Conservation (phyloP, 2,329 filamentous ascomycete species). For the Thelonectria rubi region DNA sequence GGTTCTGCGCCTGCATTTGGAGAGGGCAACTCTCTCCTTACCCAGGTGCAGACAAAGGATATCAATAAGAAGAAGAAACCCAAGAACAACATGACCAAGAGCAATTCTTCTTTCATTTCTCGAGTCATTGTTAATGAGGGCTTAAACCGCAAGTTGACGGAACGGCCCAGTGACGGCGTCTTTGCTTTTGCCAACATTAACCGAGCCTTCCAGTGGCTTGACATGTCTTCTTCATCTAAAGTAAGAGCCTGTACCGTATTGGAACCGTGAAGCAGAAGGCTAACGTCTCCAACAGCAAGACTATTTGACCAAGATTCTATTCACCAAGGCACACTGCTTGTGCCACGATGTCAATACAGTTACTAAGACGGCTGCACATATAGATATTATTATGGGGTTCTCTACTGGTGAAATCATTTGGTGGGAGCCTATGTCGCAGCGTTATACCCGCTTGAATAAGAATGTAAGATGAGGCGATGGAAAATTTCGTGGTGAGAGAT, state of each 20-base stretch:
- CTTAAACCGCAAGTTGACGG: constrained; percentile 79
- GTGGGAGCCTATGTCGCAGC: constrained; percentile 97
- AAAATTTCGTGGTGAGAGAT: not conserved
- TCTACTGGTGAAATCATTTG: constrained; percentile 97
- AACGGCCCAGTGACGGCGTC: constrained; percentile 79
- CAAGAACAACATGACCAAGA: constrained; percentile 98
- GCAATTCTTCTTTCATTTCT: constrained; percentile 98
- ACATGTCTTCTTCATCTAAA: constrained; percentile 80
- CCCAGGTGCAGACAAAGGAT: constrained; percentile 71
- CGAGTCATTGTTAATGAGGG: constrained; percentile 90
- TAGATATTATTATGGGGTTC: constrained; percentile 95
- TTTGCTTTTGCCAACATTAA: constrained; percentile 97
- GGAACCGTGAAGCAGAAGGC: constrained; percentile 34
- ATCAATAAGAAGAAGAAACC: constrained; percentile 87
- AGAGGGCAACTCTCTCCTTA: constrained; percentile 81
- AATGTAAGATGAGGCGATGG: constrained; percentile 65
- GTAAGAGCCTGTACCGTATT: constrained; percentile 45
- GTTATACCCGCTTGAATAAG: constrained; percentile 95
- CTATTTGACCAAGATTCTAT: constrained; percentile 93
- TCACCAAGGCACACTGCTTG: constrained; percentile 94
- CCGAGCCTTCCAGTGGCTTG: constrained; percentile 94
- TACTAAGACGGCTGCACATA: constrained; percentile 80
- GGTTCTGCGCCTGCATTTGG: constrained; percentile 77
- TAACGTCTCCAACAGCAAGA: constrained; percentile 68
- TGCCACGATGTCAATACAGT: constrained; percentile 91